Evolutionary conservation across 768 basidiomycete genomes (phyloP), one percentile per base, ranked within the genome.

Genomic region (Suillus cothurnatus): DNA sequence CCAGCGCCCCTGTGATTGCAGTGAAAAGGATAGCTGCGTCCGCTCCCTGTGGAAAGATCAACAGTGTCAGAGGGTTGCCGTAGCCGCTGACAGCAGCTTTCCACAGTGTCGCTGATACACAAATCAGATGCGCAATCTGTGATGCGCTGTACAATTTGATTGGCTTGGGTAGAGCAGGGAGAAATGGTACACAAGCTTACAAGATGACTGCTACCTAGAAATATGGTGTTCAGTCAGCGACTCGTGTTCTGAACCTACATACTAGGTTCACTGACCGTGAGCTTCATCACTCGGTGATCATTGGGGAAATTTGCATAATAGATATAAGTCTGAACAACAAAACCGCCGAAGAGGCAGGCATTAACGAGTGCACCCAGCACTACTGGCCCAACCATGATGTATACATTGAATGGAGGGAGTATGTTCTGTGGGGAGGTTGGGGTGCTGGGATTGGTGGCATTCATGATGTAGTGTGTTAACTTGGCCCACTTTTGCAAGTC

Each of bases 301-400:
- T 61, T 56, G 3, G 45, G 21, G 64, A 67, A 71, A 6, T 23
- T 61, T 9, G 60, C 53, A 53, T 67, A 64, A 61, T 71, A 71
- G n/a, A 62, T 23, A 47, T 69, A 64, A 21, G 49, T 43, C 60
- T 71, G 70, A 49, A 63, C 26, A 1, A 61, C 50, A 12, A 64
- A 23, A 50, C 67, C 52, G 15, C 70, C 70, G 26, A 71, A 69
- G n/a, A 71, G 50, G 31, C 61, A 56, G 8, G 61, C 45, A 3
- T 66, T 65, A 2, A 64, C 39, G 19, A 69, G 43, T n/a, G 55
- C 62, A 21, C 70, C 69, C 26, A 69, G 43, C 36, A 65, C 69
- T 14, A 71, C 57, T 4, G 69, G 67, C 17, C 64, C 70, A 38
- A 67, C 31, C 41, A 64, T 43, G 41, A 19, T 7, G n/a, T 64